phyloP scores from a whole-genome alignment of 2,329 filamentous ascomycete genomes.

The Leptographium galeiforme region DNA sequence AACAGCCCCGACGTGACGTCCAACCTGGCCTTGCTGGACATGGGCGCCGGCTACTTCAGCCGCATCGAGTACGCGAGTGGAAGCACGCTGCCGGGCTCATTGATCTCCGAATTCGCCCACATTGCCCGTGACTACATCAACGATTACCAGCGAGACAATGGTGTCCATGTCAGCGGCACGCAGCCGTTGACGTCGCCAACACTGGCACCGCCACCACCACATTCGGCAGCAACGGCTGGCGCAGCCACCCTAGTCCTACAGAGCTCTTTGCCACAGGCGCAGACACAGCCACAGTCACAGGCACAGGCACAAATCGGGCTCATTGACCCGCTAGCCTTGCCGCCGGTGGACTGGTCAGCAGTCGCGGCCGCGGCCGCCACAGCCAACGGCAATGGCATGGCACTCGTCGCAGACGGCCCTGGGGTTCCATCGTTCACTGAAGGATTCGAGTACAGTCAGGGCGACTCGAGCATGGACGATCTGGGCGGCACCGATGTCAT shows the following conservation, averaged over 20 bases:
- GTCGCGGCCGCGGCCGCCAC: background rate
- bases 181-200: background rate
- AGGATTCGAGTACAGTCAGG: background rate
- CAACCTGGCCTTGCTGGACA: conserved; percentile 26
- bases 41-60: conserved; percentile 28
- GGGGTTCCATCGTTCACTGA: background rate
- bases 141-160: conserved; percentile 6
- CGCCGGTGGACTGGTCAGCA: background rate
- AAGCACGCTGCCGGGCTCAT: conserved; percentile 18
- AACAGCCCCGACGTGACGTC: conserved; percentile 18
- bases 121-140: conserved; percentile 25
- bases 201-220: background rate
- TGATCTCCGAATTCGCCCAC: conserved; percentile 25
- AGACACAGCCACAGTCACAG: background rate
- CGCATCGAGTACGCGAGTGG: conserved; percentile 25
- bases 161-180: background rate
- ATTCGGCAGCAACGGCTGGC: no score
- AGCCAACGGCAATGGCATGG: background rate
- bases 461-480: background rate
- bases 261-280: background rate
- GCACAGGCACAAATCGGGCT: background rate
- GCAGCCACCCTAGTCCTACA: background rate
- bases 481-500: conserved; percentile 10
- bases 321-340: background rate
- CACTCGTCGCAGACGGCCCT: background rate